Evolutionary conservation across 805 yeast species (phyloP).

Genomic region (Schizosaccharomyces cryophilus): DNA sequence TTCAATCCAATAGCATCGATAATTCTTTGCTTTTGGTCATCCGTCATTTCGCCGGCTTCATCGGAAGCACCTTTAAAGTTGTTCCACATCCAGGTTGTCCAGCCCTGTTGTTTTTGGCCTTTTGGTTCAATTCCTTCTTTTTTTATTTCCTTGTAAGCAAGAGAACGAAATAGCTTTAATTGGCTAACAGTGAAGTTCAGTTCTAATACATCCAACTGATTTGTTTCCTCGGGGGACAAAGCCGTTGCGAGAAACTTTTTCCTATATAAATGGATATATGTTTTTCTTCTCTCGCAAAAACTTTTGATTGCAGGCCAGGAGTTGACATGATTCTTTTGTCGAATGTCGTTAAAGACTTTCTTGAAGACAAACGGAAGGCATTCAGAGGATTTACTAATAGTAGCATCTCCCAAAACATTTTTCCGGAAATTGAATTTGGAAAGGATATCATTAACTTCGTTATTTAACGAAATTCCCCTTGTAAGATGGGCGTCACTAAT

Average conservation of each 20-base stretch:
- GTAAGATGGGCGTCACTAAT: conserved; percentile 67
- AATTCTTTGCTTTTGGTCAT: background rate
- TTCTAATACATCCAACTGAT: conserved; percentile 30
- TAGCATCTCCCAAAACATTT: conserved; percentile 32
- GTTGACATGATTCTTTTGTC: conserved; percentile 57
- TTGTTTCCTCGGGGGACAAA: conserved; percentile 10
- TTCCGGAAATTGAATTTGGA: conserved; percentile 53
- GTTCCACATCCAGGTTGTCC: conserved; percentile 46
- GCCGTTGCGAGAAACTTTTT: conserved; percentile 15
- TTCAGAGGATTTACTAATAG: conserved; percentile 36
- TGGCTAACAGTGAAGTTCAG: conserved; percentile 44
- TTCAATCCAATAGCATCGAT: background rate
- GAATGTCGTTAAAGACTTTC: conserved; percentile 58
- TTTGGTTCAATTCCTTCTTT: conserved; percentile 20
- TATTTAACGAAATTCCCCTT: background rate
- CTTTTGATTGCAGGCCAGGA: conserved; percentile 62
- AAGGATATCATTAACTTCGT: conserved; percentile 50
- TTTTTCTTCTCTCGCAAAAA: conserved; percentile 46
- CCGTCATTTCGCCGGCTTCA: background rate
- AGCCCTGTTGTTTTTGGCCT: conserved; percentile 6
- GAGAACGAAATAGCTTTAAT: conserved; percentile 57
- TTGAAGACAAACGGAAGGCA: conserved; percentile 70
- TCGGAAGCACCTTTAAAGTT: background rate
- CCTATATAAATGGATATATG: conserved; percentile 50
- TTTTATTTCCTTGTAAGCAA: conserved; percentile 43